Evolutionary conservation across 352 stramenopile species (phyloP), one percentile per base, ranked within the genome.

Genomic region (Pilasporangium apinafurcum): DNA sequence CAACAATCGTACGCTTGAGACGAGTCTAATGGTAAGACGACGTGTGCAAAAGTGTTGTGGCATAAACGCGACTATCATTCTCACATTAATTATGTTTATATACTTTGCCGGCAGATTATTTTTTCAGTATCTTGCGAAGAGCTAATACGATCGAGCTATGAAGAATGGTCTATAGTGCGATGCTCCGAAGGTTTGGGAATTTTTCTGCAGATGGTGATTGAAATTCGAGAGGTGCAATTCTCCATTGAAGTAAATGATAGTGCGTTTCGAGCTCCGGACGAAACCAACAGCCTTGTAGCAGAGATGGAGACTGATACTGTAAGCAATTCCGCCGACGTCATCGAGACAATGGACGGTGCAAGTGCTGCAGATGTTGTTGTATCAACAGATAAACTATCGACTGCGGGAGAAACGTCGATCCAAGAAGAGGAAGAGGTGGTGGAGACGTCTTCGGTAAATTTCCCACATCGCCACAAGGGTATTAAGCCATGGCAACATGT

Each of bases 401-500:
- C 3, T 12, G n/a, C n/a, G 28, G 24, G 36, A 22, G 4, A 22
- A 4, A 16, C 32, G 12, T 25, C 38, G 1, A n/a, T 49, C 3
- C 34, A 34, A 4, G 56, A 56, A 5, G 65, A 83, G 25, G 38
- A 65, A 35, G 59, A 55, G 28, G 24, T 68, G 44, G 50, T 84
- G 3, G 66, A 79, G 33, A 47, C 83, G 2, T 68, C 71, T 10
- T 64, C 64, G 2, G 68, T 77, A 3, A 51, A 67, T n/a, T 89
- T 86, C 41, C 68, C 63, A 1, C 71, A 89, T 58, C 77, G 73
- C 4, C 65, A 86, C 43, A 77, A 84, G 34, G 73, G 68, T 6
- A 86, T 90, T 46, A 86, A 90, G 42, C 80, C 77, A 27, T 92
- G 77, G 75, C 81, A 92, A 50, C 75, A 87, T 31, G 76, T 89